phyloP scores from a whole-genome alignment of 2,329 filamentous ascomycete species.

The Colletotrichum limetticola region DNA sequence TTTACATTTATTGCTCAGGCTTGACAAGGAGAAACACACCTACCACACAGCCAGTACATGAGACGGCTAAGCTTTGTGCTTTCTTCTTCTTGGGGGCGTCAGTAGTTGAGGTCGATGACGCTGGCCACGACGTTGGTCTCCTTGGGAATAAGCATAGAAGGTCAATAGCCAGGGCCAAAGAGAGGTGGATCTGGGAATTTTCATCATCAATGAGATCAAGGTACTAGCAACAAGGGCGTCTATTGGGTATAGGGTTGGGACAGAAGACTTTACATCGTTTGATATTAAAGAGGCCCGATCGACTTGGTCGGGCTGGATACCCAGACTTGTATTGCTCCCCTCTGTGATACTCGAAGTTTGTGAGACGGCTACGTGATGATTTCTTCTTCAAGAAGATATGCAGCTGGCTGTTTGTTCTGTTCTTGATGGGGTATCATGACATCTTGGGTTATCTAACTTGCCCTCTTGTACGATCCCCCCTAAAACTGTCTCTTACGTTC shows the following conservation, averaged over 20 bases:
- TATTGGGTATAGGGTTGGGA: slow-evolving; percentile 6
- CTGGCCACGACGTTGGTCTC: neutral
- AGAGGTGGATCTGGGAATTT: slow-evolving; percentile 3
- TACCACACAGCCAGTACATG: neutral
- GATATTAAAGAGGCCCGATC: slow-evolving; percentile 26
- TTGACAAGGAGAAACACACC: neutral
- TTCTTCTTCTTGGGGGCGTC: neutral
- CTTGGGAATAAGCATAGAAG: slow-evolving; percentile 2
- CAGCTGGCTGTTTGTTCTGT: neutral
- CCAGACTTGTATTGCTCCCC: neutral
- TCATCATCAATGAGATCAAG: neutral
- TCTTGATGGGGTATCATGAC: too few relatives aligned
- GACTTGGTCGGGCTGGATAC: neutral
- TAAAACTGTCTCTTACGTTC: too few relatives aligned
- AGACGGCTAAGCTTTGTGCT: neutral
- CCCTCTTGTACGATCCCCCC: too few relatives aligned
- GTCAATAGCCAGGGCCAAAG: neutral
- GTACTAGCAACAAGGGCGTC: slow-evolving; percentile 32
- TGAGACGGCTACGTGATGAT: neutral
- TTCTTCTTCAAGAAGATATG: neutral
- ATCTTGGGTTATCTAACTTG: too few relatives aligned
- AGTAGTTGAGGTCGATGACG: too few relatives aligned
- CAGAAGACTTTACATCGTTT: slow-evolving; percentile 24
- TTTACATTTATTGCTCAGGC: slow-evolving; percentile 9
- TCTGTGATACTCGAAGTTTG: neutral